A percentile compares a stretch with the other conserved stretches of the same genome.
These are phyloP conservation scores for Rhizophagus sp. DNA, from an alignment of 192 early-diverging fungal genomes.

Conservation along the genomic window DNA sequence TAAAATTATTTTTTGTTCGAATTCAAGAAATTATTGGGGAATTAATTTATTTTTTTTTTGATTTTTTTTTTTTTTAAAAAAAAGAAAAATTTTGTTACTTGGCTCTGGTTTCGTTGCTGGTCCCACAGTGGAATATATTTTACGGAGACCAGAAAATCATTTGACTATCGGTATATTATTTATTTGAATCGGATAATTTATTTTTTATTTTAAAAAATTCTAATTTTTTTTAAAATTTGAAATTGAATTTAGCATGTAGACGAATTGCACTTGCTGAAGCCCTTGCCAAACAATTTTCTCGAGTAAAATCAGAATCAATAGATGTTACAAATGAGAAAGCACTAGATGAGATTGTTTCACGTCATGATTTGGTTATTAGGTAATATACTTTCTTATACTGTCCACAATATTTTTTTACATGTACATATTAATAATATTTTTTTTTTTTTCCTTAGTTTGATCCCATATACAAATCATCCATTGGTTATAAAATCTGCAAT, in stretches of 20 bases:
- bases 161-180: constrained; percentile 72
- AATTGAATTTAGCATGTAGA: constrained; percentile 62
- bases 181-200: constrained; percentile 30
- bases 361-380: constrained; percentile 91
- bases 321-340: constrained; percentile 79
- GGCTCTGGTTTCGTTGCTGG: constrained; percentile 98
- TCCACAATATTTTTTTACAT: no score
- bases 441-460: constrained; percentile 55
- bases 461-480: constrained; percentile 89
- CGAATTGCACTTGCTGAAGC: constrained; percentile 72
- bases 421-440: no score
- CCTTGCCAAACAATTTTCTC: constrained; percentile 60
- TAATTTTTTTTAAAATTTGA: not conserved
- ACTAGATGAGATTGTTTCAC: constrained; percentile 70
- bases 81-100: constrained; percentile 89
- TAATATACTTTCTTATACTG: constrained; percentile 17
- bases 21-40: no score
- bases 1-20: no score
- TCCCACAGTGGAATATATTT: constrained; percentile 90
- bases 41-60: no score
- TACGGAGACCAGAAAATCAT: constrained; percentile 85
- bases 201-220: not conserved
- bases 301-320: constrained; percentile 67
- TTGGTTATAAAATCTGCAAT: constrained; percentile 90
- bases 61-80: constrained; percentile 40